These are phyloP conservation scores for Calocybe gangraenosa DNA, from an alignment of 768 basidiomycete species.

Conservation along the genomic window DNA sequence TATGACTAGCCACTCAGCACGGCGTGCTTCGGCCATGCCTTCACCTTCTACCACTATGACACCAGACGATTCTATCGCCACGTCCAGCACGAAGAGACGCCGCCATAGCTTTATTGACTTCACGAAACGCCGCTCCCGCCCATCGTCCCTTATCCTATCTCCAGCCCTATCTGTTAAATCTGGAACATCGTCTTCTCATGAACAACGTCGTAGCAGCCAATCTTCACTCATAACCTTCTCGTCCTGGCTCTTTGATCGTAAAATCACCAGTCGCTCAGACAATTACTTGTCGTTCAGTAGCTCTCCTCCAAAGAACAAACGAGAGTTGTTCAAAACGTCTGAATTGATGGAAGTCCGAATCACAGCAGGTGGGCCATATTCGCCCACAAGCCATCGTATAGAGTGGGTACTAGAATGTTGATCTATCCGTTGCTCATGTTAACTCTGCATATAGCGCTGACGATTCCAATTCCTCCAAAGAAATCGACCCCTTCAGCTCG, in stretches of 20 bases:
- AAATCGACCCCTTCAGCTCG: conserved; percentile 37
- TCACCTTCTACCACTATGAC: conserved; percentile 1
- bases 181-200: conserved; percentile 4
- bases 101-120: conserved; percentile 14
- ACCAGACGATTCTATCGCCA: conserved; percentile 1
- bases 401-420: conserved; percentile 14
- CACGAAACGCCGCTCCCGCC: conserved; percentile 20
- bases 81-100: conserved; percentile 10
- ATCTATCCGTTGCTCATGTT: background rate
- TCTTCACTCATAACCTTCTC: conserved; percentile 32
- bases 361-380: conserved; percentile 26
- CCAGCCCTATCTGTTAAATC: conserved; percentile 7
- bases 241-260: conserved; percentile 31
- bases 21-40: conserved; percentile 1
- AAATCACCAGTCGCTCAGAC: conserved; percentile 16
- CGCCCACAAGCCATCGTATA: conserved; percentile 21
- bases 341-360: conserved; percentile 28
- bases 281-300: conserved; percentile 21
- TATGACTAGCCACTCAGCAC: conserved; percentile 23
- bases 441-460: conserved; percentile 11
- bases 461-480: conserved; percentile 12
- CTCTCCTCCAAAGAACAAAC: conserved; percentile 14
- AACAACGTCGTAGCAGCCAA: conserved; percentile 19
- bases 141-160: conserved; percentile 27
- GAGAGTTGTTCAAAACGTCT: conserved; percentile 13